Evolutionary conservation across 2,329 filamentous ascomycete species (phyloP).

Genomic region (Elsinoe australis): DNA sequence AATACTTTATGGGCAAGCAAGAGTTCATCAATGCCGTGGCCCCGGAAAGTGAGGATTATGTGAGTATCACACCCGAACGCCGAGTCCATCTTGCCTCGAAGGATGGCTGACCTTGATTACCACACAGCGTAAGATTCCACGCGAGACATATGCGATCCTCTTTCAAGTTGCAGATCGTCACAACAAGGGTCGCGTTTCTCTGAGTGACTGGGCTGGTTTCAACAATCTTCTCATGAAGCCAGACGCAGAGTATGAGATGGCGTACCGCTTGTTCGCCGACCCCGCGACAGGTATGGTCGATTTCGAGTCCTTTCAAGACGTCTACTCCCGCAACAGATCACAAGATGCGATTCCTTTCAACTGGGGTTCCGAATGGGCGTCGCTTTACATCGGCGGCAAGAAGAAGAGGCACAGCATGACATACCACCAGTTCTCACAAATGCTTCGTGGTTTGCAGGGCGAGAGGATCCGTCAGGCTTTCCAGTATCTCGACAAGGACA

Average conservation of each 20-base stretch:
- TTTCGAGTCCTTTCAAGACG: constrained; percentile 75
- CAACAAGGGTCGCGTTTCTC: constrained; percentile 61
- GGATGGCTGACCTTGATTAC: background rate
- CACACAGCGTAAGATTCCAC: constrained; percentile 86
- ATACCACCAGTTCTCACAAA: constrained; percentile 95
- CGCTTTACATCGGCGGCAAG: constrained; percentile 83
- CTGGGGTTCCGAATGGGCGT: constrained; percentile 95
- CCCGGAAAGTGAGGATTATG: constrained; percentile 80
- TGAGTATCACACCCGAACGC: constrained; percentile 34
- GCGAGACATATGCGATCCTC: constrained; percentile 89
- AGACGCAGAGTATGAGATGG: constrained; percentile 97
- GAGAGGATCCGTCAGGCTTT: constrained; percentile 96
- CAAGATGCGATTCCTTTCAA: constrained; percentile 81
- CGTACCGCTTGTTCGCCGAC: constrained; percentile 90
- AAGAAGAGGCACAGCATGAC: constrained; percentile 84
- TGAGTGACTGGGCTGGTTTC: constrained; percentile 87
- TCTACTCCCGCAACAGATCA: constrained; percentile 87
- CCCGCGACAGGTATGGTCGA: constrained; percentile 77
- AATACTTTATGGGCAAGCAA: constrained; percentile 72
- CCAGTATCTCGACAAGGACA: constrained; percentile 80
- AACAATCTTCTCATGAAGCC: constrained; percentile 89
- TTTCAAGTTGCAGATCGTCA: constrained; percentile 84
- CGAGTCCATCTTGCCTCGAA: constrained; percentile 2
- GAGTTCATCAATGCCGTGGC: constrained; percentile 88
- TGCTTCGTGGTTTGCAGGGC: constrained; percentile 91